These are phyloP conservation scores for Exophiala bonariae DNA, from an alignment of 2,329 filamentous ascomycete genomes.

Conservation along the genomic window DNA sequence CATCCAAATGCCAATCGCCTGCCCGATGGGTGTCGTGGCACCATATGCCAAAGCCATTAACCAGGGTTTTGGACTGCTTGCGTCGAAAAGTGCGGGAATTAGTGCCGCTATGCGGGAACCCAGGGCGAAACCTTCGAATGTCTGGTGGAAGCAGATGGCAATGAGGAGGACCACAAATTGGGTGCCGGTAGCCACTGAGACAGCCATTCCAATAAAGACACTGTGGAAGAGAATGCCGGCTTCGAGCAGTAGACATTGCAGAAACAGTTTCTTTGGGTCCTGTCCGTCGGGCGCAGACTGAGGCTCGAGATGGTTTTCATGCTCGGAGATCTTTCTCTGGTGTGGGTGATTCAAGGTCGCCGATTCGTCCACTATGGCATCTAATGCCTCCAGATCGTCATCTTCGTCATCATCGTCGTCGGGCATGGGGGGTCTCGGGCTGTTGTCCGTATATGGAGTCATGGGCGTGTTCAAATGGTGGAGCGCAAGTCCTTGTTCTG, in stretches of 20 bases:
- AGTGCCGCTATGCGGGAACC: constrained; percentile 83
- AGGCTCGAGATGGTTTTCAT: constrained; percentile 12
- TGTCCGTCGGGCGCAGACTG: constrained; percentile 31
- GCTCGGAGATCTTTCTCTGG: constrained; percentile 23
- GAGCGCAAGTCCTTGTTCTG: constrained; percentile 24
- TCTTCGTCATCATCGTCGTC: constrained; percentile 58
- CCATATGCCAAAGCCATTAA: constrained; percentile 65
- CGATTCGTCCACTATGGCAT: constrained; percentile 43
- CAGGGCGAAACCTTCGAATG: constrained; percentile 83
- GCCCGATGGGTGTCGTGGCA: constrained; percentile 75
- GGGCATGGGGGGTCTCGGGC: constrained; percentile 8
- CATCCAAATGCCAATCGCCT: constrained; percentile 76
- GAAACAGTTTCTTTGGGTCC: constrained; percentile 66
- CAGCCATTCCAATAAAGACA: constrained; percentile 83
- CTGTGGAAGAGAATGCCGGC: constrained; percentile 83
- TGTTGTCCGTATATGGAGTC: constrained; percentile 16
- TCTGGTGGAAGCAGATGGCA: constrained; percentile 82
- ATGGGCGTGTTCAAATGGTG: constrained; percentile 10
- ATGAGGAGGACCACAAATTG: constrained; percentile 78
- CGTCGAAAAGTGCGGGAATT: constrained; percentile 63
- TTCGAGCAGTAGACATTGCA: constrained; percentile 78
- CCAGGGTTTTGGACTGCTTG: constrained; percentile 60
- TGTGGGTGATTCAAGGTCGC: constrained; percentile 29
- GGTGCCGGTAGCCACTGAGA: constrained; percentile 77
- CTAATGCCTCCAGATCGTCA: constrained; percentile 47